Evolutionary conservation across 73 alveolate genomes (phyloP).

Genomic region (Tetrahymena malaccensis): DNA sequence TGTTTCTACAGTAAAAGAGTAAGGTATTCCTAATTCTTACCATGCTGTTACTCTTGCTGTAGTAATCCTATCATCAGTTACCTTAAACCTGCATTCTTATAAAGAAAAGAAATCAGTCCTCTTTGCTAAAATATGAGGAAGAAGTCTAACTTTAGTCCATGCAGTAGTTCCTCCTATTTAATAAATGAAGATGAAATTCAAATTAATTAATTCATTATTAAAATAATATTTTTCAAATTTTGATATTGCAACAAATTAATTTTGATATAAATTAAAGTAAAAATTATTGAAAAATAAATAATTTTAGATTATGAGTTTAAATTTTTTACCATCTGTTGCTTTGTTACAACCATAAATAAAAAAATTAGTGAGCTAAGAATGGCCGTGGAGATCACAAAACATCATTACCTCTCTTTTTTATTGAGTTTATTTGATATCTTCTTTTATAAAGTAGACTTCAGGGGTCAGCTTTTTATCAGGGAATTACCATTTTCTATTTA

Average conservation of each 20-base stretch:
- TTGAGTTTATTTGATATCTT: not conserved
- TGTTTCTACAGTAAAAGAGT: constrained; percentile 54
- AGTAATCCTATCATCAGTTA: constrained; percentile 41
- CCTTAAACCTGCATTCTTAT: constrained; percentile 50
- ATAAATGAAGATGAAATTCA: not conserved
- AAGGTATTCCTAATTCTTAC: constrained; percentile 48
- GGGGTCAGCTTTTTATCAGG: constrained; percentile 62
- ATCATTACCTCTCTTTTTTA: constrained; percentile 7
- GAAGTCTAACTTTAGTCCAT: constrained; percentile 47
- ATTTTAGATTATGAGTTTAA: not conserved
- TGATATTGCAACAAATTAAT: no score
- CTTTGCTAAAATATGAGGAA: constrained; percentile 46
- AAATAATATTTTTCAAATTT: no score
- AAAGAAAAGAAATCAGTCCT: constrained; percentile 17
- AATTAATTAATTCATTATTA: no score
- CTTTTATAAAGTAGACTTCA: not conserved
- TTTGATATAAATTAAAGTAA: no score
- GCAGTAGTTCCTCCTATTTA: constrained; percentile 44
- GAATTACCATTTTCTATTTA: constrained; percentile 86
- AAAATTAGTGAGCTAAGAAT: constrained; percentile 83
- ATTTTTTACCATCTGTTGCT: not conserved
- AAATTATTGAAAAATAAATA: no score
- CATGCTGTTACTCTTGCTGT: constrained; percentile 64
- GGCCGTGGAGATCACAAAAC: constrained; percentile 90
- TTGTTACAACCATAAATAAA: constrained; percentile 82